Base-by-base conservation (phyloP, 1,139 yeast genomes). In the Blastobotrys raffinosifermentans region DNA sequence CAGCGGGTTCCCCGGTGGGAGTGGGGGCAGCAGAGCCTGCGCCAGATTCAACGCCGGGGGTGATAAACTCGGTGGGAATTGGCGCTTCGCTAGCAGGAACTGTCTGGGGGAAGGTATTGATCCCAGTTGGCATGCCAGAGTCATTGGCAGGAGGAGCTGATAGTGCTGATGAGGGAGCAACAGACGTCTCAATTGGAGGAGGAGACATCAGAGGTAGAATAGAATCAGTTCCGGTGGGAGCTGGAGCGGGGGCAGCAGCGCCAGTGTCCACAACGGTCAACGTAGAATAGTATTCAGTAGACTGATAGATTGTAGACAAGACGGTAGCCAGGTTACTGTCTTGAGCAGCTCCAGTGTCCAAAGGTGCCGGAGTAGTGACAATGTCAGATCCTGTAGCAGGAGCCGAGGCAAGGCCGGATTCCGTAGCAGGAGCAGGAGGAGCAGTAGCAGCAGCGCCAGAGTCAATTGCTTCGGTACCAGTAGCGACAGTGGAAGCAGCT, bases 381-480 rank as follows among this genome's bases (percentile, higher is more conserved):
- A 20, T 29, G n/a, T 19, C 22, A 4, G 26, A 13, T 7, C 25
- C 20, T 8, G 31, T 16, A 9, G 17, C 23, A 13, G 37, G 33
- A 4, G 37, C 7, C 21, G 18, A 20, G 8, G 31, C 9, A 14
- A 22, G 8, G 9, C 27, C 15, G 15, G 33, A 26, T 14, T 19
- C 26, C 5, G 37, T 27, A 14, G 17, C 34, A 4, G 32, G 14
- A 29, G 35, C 26, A 15, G 34, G 10, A 14, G 32, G 22, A 16
- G 25, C 32, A 6, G 22, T 13, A 2, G 29, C 19, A 19, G 38
- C 21, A 19, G 34, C 34, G n/a, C 29, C 11, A 16, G 38, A 15
- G 22, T 9, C 31, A 15, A 39, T 9, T 11, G 35, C n/a, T n/a
- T 26, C 19, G 17, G 39, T 22, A 6, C 18, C 34, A 23, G 37